These are phyloP conservation scores for Cladosporium phlei DNA, from an alignment of 2,329 filamentous ascomycete species.

Conservation along the genomic window DNA sequence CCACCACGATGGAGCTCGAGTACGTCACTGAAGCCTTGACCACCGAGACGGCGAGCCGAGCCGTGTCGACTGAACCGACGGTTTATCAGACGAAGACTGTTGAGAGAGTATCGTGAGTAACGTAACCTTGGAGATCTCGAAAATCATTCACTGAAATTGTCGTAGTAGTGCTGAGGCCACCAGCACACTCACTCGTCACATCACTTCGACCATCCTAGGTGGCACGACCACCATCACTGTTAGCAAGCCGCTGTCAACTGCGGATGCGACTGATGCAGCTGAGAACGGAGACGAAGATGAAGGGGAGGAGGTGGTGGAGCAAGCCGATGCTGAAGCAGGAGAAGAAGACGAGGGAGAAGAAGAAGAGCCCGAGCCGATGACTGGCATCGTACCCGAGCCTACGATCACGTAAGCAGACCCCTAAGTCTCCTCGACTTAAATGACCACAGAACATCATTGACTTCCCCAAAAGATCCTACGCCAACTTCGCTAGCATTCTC, in stretches of 20 bases:
- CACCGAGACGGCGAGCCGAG: conserved; percentile 18
- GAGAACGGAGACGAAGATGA: no score
- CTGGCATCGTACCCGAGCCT: conserved; percentile 7
- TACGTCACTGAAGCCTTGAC: conserved; percentile 35
- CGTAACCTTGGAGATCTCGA: neutral
- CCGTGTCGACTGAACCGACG: conserved; percentile 23
- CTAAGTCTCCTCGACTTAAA: no score
- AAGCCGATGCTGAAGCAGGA: neutral
- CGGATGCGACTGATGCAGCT: neutral
- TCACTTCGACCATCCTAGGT: conserved; percentile 18
- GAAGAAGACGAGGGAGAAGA: no score
- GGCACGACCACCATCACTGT: conserved; percentile 21
- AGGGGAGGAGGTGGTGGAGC: no score
- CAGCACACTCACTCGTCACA: conserved; percentile 17
- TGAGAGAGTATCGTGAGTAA: conserved; percentile 25
- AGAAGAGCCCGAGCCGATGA: neutral
- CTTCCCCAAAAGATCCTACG: conserved; percentile 14
- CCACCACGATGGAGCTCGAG: conserved; percentile 35
- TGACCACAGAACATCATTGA: no score
- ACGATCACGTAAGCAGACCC: conserved; percentile 16
- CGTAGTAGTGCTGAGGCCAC: conserved; percentile 12
- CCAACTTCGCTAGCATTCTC: conserved; percentile 15
- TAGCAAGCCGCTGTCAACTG: conserved; percentile 1
- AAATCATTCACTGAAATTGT: neutral
- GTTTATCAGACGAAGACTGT: conserved; percentile 29